Evolutionary conservation across 164 flowering plant species (phyloP), one percentile per base, ranked within the genome.

Genomic region (Echeveria elegans): DNA sequence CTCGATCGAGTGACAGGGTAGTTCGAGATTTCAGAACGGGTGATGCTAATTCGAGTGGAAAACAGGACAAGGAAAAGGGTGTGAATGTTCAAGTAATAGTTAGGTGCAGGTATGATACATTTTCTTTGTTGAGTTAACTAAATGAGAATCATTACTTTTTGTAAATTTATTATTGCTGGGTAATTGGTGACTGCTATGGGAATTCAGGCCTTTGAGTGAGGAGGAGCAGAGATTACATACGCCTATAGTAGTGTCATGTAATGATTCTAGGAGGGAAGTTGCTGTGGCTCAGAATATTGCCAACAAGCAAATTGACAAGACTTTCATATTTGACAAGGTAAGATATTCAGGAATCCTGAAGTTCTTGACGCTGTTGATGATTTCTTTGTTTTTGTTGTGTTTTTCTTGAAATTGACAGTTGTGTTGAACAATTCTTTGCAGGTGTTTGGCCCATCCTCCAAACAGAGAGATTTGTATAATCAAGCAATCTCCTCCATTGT

Each of bases 21-120:
- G 70, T 47, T 1, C 12, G n/a, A n/a, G n/a, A n/a, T n/a, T n/a
- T 14, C 12, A 75, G 98, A 80, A 77, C 86, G 0, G 82, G 65
- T 21, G 97, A 85, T 19, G 84, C 88, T 4, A 82, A 73, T 72
- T 77, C 77, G 5, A 81, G 66, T 62, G 77, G 47, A 50, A 91
- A 78, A 72, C 78, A 82, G 65, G 96, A 94, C 65, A 93, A 73
- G 73, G 98, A 93, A 5, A 94, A 87, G 77, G 98, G 97, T 26
- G 98, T 94, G 9, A 91, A 94, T 78, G 91, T 94, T 24, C 98
- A 86, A 75, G 98, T 94, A 63, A 77, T 94, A 68, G 78, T 94
- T 43, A 82, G 99, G 50, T 94, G 99, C 90, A 85, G 99, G 99
- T 89, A n/a, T n/a, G n/a, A n/a, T n/a, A n/a, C n/a, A n/a, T n/a